These are phyloP conservation scores for Gaeumannomyces tritici DNA, from an alignment of 2,329 filamentous ascomycete genomes.

Conservation along the genomic window DNA sequence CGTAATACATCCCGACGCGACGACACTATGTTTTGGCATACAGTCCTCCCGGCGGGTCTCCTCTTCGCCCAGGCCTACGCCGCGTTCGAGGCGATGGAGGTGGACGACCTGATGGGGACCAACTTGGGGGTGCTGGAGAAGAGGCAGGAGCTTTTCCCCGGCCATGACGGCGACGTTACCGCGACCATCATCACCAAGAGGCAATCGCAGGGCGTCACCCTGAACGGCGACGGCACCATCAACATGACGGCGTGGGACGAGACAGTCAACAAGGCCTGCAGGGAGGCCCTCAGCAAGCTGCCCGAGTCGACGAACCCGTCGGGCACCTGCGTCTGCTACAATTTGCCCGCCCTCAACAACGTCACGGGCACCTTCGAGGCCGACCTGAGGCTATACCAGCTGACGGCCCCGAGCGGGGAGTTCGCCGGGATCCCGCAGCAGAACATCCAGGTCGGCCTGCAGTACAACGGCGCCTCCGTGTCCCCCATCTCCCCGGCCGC, in stretches of 20 bases:
- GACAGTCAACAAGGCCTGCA: conserved; percentile 50
- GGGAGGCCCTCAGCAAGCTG: conserved; percentile 42
- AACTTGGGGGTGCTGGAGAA: conserved; percentile 15
- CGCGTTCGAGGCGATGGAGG: conserved; percentile 18
- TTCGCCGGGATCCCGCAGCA: conserved; percentile 42
- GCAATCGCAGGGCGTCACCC: conserved; percentile 16
- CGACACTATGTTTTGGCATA: conserved; percentile 25
- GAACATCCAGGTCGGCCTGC: conserved; percentile 44
- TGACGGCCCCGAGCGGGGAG: conserved; percentile 46
- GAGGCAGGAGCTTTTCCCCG: conserved; percentile 17
- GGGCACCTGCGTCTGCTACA: conserved; percentile 75
- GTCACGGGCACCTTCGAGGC: conserved; percentile 63
- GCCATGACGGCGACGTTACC: conserved; percentile 9
- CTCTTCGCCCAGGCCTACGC: conserved; percentile 25
- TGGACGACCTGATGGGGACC: conserved; percentile 13
- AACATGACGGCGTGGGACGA: conserved; percentile 48
- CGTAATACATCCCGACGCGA: not conserved
- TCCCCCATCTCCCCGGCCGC: conserved; percentile 26
- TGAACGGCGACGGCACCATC: conserved; percentile 33
- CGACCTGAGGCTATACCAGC: conserved; percentile 64
- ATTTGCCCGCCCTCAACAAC: conserved; percentile 61
- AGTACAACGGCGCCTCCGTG: conserved; percentile 44
- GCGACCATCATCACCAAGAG: conserved; percentile 10
- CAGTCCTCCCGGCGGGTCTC: conserved; percentile 21
- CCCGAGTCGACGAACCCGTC: conserved; percentile 59